Evolutionary conservation across 23 red algal genomes (phyloP), one percentile per base, ranked within the genome.

Genomic region (Gracilaria caudata): DNA sequence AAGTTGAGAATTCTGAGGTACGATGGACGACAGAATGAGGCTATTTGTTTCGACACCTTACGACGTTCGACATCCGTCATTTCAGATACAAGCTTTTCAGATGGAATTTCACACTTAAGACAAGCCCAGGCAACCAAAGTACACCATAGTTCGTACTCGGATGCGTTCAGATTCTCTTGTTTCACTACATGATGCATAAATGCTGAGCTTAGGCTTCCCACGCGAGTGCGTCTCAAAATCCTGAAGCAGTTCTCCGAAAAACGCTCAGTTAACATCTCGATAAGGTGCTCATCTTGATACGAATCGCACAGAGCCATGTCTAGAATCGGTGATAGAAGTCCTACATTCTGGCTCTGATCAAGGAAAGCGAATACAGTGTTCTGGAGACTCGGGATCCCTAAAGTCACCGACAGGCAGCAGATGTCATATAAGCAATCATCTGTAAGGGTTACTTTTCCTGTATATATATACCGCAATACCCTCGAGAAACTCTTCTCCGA

Each of bases 391-490:
- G 61, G 61, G 34, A 84, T 84, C 33, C 81, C 81, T 21, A 84
- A 63, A 17, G 39, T 47, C 4, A 58, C 25, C 14, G 81, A 64
- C 17, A 84, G 36, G 26, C 58, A 68, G 28, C 36, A 84, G 3
- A 72, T 66, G 64, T 84, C 81, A 70, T 68, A 84, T 13, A 77
- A 19, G 59, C 73, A 45, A 13, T 68, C 46, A 12, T 68, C 51
- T 11, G 53, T 32, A 6, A 88, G 84, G 20, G 70, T 21, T 19
- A 88, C 51, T 41, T 14, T 77, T 25, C 66, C 84, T 32, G 84
- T 63, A 65, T 88, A 88, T 7, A 78, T 51, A 71, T 88, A 88
- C 32, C 54, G 49, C 51, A 88, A 39, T 12, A 88, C 84, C 60
- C 38, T 77, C 14, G 44, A 35, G 24, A 88, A 36, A 8, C 43